Evolutionary conservation across 2,329 filamentous ascomycete species (phyloP), one percentile per base, ranked within the genome.

Genomic region (Fusarium sp.): DNA sequence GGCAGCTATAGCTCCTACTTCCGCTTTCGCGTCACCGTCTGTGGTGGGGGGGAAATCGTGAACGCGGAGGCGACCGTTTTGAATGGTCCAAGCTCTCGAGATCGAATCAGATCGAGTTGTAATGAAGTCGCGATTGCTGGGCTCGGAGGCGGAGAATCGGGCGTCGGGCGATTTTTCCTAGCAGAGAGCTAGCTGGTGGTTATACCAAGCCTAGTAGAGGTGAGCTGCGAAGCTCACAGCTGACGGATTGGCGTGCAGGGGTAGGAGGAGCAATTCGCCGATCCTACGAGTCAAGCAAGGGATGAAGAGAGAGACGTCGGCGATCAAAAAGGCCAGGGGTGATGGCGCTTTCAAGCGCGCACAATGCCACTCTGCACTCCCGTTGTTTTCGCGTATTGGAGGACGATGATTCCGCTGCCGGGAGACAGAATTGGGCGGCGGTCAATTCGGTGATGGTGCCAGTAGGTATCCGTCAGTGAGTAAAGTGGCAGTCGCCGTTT

Each of bases 11-110:
- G 38, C 40, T 64, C 45, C 57, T 61, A n/a, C 58, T 58, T 64
- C 38, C 45, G 61, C 59, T 50, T 52, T 73, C 71, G 71, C 72
- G 72, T 69, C 61, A 66, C 62, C 38, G 22, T 56, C 71, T 45
- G 72, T 63, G 65, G 69, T 50, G 72, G 72, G 64, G 54, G 29
- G 54, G 29, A 36, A 70, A 66, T 65, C 62, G 69, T 73, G 69
- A 66, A 69, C 65, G 69, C 47, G 72, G 69, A 59, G 54, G 58
- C 63, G 27, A 54, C 52, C 62, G 35, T 36, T 66, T 36, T 25
- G 58, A 52, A 52, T 64, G 66, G 68, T 45, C 58, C 35, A 54
- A 75, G 69, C 62, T 67, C 62, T 25, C 3, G 47, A 57, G 35
- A n/a, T 63, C 47, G 45, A 63, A 54, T 31, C 61, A 42, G 35